Evolutionary conservation across 2,329 filamentous ascomycete genomes (phyloP).

Genomic region (Phyllosticta citriasiana): DNA sequence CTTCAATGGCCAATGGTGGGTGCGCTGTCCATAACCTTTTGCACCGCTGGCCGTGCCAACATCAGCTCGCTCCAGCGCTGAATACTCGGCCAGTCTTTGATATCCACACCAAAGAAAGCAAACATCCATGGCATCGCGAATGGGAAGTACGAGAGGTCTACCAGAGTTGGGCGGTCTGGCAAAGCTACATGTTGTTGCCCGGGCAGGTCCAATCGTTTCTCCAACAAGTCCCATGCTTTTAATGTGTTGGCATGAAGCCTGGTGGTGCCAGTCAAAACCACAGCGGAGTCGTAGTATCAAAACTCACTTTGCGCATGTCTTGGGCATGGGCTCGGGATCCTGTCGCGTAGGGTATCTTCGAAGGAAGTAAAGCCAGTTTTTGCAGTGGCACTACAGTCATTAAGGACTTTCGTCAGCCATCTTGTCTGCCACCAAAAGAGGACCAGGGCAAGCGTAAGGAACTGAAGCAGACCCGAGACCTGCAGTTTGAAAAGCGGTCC

Average conservation of each 20-base stretch:
- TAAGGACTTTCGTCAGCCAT: not conserved
- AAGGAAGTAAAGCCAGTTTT: constrained; percentile 29
- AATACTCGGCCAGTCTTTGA: constrained; percentile 23
- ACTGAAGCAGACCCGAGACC: constrained; percentile 21
- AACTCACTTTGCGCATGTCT: constrained; percentile 16
- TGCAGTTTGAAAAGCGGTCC: constrained; percentile 29
- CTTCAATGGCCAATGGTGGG: constrained; percentile 14
- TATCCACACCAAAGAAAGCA: constrained; percentile 22
- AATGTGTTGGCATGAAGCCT: not conserved
- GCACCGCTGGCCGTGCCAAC: constrained; percentile 17
- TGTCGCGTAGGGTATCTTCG: constrained; percentile 20
- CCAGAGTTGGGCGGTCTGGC: constrained; percentile 25
- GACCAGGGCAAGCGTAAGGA: not conserved
- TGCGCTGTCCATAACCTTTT: constrained; percentile 13
- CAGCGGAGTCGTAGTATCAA: not conserved
- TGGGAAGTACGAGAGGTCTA: constrained; percentile 28
- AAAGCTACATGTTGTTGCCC: constrained; percentile 27
- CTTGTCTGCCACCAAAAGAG: no score
- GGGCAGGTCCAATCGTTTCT: not conserved
- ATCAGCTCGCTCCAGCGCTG: constrained; percentile 21
- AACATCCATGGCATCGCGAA: constrained; percentile 32
- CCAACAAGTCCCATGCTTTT: not conserved
- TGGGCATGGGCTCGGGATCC: constrained; percentile 16
- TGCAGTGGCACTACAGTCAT: constrained; percentile 16
- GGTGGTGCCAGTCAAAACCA: not conserved